phyloP scores from a whole-genome alignment of 805 yeast genomes.

The Myxozyma melibiosi region DNA sequence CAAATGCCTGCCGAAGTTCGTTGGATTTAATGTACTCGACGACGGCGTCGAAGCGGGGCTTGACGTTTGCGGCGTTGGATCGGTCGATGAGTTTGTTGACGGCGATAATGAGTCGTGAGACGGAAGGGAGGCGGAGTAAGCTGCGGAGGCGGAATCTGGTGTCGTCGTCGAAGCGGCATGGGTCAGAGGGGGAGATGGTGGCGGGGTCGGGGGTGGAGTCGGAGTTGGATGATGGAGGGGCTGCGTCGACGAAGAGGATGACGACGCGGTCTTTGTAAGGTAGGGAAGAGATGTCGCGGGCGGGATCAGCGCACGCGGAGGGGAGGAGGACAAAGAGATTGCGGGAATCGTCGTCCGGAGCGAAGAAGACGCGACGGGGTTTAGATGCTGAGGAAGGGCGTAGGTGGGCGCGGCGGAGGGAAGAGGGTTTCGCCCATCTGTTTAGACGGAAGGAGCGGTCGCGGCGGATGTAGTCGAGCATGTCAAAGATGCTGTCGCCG shows the following conservation, averaged over 20 bases:
- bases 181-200: not conserved
- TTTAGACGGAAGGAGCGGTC: not conserved
- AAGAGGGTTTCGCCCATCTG: not conserved
- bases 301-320: not conserved
- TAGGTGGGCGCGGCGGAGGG: too few species aligned
- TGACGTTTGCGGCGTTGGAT: not conserved
- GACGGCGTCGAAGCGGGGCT: not conserved
- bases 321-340: not conserved
- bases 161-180: not conserved
- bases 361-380: not conserved
- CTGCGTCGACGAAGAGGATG: slow-evolving; percentile 2
- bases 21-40: not conserved
- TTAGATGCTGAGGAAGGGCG: too few species aligned
- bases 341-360: not conserved
- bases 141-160: not conserved
- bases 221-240: not conserved
- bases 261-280: slow-evolving; percentile 4
- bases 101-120: slow-evolving; percentile 8
- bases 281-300: not conserved
- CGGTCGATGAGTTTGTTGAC: not conserved
- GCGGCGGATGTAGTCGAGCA: slow-evolving; percentile 3
- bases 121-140: not conserved
- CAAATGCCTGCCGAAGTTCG: not conserved
- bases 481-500: slow-evolving; percentile 6
- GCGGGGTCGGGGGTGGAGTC: not conserved